Percentiles rank a stretch among this genome's conserved stretches.
Conservation (phyloP, 176 grass and related monocot genomes). For the Hordeum marinum region DNA sequence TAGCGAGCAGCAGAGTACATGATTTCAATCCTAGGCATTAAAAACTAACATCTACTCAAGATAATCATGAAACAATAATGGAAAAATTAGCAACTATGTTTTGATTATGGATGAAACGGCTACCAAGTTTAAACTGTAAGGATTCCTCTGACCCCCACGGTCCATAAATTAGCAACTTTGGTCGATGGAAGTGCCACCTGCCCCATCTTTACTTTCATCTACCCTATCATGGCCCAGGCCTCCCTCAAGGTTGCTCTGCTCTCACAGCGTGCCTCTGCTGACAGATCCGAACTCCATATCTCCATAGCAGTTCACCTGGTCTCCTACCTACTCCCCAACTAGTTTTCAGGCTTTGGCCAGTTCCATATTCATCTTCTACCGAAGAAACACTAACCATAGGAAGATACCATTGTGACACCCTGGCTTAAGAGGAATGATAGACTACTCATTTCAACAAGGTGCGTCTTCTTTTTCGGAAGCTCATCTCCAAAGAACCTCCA, state of each 20-base stretch:
- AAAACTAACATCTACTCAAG: not conserved
- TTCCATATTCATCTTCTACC: not conserved
- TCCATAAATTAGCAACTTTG: not conserved
- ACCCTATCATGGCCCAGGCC: not conserved
- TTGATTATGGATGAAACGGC: not conserved
- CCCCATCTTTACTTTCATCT: no score
- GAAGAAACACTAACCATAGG: conserved; percentile 20
- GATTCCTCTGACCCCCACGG: not conserved
- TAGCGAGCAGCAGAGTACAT: not conserved
- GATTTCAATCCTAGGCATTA: not conserved
- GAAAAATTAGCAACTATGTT: not conserved
- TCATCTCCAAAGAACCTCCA: no score
- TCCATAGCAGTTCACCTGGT: not conserved
- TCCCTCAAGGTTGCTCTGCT: not conserved
- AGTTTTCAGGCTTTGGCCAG: not conserved
- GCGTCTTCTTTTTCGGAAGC: no score
- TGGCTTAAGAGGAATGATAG: no score
- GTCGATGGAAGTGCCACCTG: not conserved
- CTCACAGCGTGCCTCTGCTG: not conserved
- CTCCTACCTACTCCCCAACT: not conserved
- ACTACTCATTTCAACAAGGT: no score
- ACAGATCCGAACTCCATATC: not conserved
- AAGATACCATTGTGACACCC: no score
- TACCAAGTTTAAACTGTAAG: not conserved
- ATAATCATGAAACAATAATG: not conserved